Conservation (phyloP, 75 land plant species). For the Pseudotsuga menziesii region DNA sequence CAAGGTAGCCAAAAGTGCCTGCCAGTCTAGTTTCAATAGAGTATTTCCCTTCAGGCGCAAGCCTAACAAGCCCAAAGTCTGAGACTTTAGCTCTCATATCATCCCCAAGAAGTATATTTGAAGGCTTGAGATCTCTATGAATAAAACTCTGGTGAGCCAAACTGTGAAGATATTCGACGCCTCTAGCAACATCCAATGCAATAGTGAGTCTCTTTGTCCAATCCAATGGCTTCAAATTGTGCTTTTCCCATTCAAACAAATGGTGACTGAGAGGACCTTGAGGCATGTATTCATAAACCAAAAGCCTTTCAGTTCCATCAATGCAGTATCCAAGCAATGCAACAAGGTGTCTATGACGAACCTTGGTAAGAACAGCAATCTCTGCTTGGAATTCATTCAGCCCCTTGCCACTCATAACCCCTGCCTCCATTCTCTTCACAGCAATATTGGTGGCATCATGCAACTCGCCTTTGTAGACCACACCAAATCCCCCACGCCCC, state of each 20-base stretch:
- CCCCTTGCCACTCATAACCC: constrained; percentile 47
- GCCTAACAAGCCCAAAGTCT: constrained; percentile 75
- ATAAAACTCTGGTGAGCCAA: constrained; percentile 83
- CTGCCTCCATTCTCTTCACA: constrained; percentile 71
- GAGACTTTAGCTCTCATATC: constrained; percentile 75
- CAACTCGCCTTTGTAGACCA: constrained; percentile 65
- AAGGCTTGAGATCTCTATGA: constrained; percentile 75
- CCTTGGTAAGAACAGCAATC: constrained; percentile 72
- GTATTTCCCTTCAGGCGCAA: constrained; percentile 60
- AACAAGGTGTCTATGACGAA: constrained; percentile 59
- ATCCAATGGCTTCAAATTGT: constrained; percentile 42
- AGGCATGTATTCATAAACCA: constrained; percentile 79
- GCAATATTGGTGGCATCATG: constrained; percentile 74
- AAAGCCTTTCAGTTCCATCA: constrained; percentile 68
- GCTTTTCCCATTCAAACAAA: constrained; percentile 47
- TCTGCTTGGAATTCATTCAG: constrained; percentile 59
- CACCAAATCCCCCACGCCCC: constrained; percentile 69
- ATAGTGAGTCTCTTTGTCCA: constrained; percentile 59
- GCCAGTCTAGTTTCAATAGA: constrained; percentile 73
- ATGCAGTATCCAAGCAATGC: constrained; percentile 67
- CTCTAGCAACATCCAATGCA: constrained; percentile 69
- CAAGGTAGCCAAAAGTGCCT: constrained; percentile 83
- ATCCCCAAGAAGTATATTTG: constrained; percentile 75
- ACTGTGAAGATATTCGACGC: constrained; percentile 67
- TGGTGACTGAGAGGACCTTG: constrained; percentile 61